phyloP scores from a whole-genome alignment of 2,329 filamentous ascomycete genomes.

The Thelonectria blattea region DNA sequence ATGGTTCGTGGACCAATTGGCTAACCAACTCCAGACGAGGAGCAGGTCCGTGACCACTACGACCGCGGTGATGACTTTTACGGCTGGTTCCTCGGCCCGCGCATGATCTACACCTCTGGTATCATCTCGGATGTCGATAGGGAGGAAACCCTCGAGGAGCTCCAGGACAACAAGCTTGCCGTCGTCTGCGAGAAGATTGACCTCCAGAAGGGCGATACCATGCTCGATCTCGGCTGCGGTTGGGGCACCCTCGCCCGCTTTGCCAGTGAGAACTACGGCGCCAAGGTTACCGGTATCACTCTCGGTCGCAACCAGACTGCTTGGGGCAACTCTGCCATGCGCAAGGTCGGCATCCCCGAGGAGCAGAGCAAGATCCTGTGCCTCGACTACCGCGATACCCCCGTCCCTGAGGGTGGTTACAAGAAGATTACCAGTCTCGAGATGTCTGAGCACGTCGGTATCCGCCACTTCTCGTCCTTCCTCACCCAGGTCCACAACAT shows the following conservation, averaged over 20 bases:
- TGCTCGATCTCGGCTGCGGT: conserved; percentile 96
- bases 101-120: conserved; percentile 98
- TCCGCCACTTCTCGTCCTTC: conserved; percentile 84
- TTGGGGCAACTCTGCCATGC: conserved; percentile 92
- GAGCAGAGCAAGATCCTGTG: conserved; percentile 91
- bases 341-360: conserved; percentile 80
- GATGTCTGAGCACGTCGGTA: conserved; percentile 98
- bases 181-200: conserved; percentile 96
- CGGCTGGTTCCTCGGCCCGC: conserved; percentile 95
- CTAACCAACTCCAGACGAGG: conserved; percentile 65
- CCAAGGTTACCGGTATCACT: conserved; percentile 85
- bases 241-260: conserved; percentile 97
- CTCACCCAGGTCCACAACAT: conserved; percentile 89
- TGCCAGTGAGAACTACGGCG: conserved; percentile 90
- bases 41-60: conserved; percentile 97
- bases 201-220: conserved; percentile 77
- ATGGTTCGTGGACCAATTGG: not conserved
- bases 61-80: conserved; percentile 99
- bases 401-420: conserved; percentile 72
- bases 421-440: conserved; percentile 97
- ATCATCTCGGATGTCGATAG: conserved; percentile 85
- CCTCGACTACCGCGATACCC: conserved; percentile 96
- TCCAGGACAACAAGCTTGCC: conserved; percentile 97
- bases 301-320: conserved; percentile 95
- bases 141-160: conserved; percentile 91